phyloP scores from a whole-genome alignment of 2,329 filamentous ascomycete genomes.

The Beauveria asiatica region DNA sequence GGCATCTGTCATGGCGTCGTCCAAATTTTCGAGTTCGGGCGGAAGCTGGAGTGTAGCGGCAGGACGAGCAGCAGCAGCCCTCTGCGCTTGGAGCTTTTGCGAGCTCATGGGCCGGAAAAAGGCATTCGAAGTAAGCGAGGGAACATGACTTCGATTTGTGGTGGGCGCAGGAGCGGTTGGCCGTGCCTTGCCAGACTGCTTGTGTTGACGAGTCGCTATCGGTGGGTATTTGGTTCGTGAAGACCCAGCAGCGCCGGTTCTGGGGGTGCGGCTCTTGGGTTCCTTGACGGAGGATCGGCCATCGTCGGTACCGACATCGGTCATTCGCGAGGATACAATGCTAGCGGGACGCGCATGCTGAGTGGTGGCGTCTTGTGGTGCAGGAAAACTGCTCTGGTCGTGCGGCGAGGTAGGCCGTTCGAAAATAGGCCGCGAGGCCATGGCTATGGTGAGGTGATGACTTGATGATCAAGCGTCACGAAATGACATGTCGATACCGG shows the following conservation, averaged over 20 bases:
- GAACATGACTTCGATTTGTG: conserved; percentile 73
- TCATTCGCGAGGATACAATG: conserved; percentile 65
- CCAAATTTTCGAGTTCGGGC: conserved; percentile 22
- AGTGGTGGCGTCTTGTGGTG: conserved; percentile 32
- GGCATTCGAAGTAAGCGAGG: conserved; percentile 77
- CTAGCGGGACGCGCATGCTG: conserved; percentile 46
- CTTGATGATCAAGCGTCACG: background rate
- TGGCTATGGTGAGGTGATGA: background rate
- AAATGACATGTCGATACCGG: conserved; percentile 1
- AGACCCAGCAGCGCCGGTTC: conserved; percentile 29
- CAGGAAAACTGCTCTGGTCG: conserved; percentile 31
- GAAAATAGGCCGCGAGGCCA: conserved; percentile 11
- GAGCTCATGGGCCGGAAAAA: conserved; percentile 98
- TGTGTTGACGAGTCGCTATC: conserved; percentile 32
- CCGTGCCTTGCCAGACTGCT: conserved; percentile 34
- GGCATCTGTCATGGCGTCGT: conserved; percentile 33
- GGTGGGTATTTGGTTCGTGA: conserved; percentile 44
- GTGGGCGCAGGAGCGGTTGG: conserved; percentile 44
- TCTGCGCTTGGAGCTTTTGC: conserved; percentile 84
- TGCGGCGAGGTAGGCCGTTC: conserved; percentile 28
- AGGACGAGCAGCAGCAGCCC: conserved; percentile 48
- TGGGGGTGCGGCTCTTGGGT: conserved; percentile 22
- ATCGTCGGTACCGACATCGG: conserved; percentile 52
- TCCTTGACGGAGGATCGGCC: conserved; percentile 20
- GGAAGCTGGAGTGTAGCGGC: conserved; percentile 30